These are phyloP conservation scores for Medicago ruthenica DNA, from an alignment of 306 rosid genomes.

Conservation along the genomic window DNA sequence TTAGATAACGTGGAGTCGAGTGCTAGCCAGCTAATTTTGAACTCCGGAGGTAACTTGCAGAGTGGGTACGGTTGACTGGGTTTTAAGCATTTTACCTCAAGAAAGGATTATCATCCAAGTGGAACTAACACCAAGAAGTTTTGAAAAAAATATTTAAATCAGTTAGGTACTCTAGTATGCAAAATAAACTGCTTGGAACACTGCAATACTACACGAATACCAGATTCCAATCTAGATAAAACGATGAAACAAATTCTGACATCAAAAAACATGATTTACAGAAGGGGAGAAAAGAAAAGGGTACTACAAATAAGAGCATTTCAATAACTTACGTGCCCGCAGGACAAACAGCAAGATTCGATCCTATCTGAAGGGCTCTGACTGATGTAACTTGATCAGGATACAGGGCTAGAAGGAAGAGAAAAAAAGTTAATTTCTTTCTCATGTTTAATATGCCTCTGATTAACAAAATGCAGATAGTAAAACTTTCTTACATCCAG, in stretches of 20 bases:
- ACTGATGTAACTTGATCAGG: conserved; percentile 78
- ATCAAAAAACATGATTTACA: conserved; percentile 17
- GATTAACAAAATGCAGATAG: conserved; percentile 33
- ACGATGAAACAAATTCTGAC: not conserved
- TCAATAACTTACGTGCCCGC: conserved; percentile 69
- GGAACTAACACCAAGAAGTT: too few relatives aligned
- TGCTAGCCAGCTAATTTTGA: not conserved
- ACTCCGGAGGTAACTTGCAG: too few relatives aligned
- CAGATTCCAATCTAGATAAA: conserved; percentile 3
- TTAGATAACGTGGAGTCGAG: not conserved
- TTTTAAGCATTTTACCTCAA: too few relatives aligned
- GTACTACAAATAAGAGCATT: conserved; percentile 3
- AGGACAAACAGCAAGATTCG: conserved; percentile 84
- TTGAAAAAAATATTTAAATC: too few relatives aligned
- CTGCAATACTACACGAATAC: not conserved
- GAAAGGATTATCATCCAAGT: too few relatives aligned
- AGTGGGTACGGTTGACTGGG: too few relatives aligned
- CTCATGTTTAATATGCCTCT: conserved; percentile 5
- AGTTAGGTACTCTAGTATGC: not conserved
- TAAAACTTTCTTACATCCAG: conserved; percentile 69
- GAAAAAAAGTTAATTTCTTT: conserved; percentile 40
- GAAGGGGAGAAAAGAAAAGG: conserved; percentile 2
- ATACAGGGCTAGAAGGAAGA: conserved; percentile 61
- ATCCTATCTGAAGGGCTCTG: conserved; percentile 82
- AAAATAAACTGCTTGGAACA: not conserved